phyloP scores from a whole-genome alignment of 345 rosid species.

The Sisymbrium irio region DNA sequence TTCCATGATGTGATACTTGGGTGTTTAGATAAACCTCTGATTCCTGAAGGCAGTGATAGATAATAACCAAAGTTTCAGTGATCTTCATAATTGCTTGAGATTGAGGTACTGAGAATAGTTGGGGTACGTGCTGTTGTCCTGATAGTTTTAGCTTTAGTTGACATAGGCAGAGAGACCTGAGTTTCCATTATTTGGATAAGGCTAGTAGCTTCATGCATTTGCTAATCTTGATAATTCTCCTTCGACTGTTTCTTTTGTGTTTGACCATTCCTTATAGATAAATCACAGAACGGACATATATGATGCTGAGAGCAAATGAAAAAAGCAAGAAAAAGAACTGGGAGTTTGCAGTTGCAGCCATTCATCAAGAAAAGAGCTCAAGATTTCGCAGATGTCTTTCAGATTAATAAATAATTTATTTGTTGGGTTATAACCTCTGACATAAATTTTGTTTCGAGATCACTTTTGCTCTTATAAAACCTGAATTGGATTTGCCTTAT shows the following conservation, averaged over 20 bases:
- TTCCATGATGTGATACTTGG: not conserved
- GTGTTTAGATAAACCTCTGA: not conserved
- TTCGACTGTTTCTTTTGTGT: not conserved
- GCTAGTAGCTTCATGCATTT: not conserved
- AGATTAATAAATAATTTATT: conserved; percentile 4
- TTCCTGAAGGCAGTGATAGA: not conserved
- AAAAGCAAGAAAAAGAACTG: not conserved
- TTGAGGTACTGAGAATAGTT: not conserved
- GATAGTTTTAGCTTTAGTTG: not conserved
- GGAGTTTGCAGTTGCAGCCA: not conserved
- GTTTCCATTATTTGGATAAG: not conserved
- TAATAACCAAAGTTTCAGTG: not conserved
- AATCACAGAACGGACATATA: conserved; percentile 36
- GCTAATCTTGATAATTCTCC: not conserved
- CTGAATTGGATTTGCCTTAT: not conserved
- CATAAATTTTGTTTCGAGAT: not conserved
- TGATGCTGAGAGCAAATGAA: conserved; percentile 39
- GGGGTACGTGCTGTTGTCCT: not conserved
- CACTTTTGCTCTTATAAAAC: not conserved
- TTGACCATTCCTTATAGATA: conserved; percentile 24
- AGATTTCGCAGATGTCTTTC: not conserved
- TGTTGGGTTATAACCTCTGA: not conserved
- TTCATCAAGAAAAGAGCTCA: conserved; percentile 13
- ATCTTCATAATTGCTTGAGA: not conserved
- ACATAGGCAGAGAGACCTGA: not conserved